Evolutionary conservation across 139 green algal genomes (phyloP).

Genomic region (Closterium sp.): DNA sequence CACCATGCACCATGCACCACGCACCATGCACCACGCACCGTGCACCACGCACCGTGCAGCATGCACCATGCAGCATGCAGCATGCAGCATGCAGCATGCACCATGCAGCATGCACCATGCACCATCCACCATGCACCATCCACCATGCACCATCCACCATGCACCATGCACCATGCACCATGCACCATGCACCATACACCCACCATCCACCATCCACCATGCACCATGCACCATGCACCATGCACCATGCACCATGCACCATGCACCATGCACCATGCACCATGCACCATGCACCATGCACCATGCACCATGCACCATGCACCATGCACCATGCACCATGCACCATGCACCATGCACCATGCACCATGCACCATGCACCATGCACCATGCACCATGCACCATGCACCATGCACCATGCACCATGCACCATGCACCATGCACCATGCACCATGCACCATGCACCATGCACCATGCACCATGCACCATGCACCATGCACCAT

Average conservation of each 20-base stretch:
- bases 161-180: too few species aligned
- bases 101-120: too few species aligned
- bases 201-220: too few species aligned
- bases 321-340: conserved; percentile 33
- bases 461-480: conserved; percentile 33
- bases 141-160: too few species aligned
- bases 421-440: conserved; percentile 31
- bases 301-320: conserved; percentile 32
- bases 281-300: conserved; percentile 18
- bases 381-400: conserved; percentile 29
- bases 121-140: too few species aligned
- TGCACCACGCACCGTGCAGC: too few species aligned
- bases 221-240: too few species aligned
- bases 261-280: too few species aligned
- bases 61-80: too few species aligned
- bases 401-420: conserved; percentile 30
- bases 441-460: conserved; percentile 32
- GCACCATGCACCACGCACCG: not conserved
- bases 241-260: too few species aligned
- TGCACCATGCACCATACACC: too few species aligned
- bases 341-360: conserved; percentile 33
- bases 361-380: conserved; percentile 27
- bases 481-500: conserved; percentile 34
- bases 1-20: conserved; percentile 28
- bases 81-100: too few species aligned